phyloP scores from a whole-genome alignment of 345 rosid species.

The Gossypium longicalyx region DNA sequence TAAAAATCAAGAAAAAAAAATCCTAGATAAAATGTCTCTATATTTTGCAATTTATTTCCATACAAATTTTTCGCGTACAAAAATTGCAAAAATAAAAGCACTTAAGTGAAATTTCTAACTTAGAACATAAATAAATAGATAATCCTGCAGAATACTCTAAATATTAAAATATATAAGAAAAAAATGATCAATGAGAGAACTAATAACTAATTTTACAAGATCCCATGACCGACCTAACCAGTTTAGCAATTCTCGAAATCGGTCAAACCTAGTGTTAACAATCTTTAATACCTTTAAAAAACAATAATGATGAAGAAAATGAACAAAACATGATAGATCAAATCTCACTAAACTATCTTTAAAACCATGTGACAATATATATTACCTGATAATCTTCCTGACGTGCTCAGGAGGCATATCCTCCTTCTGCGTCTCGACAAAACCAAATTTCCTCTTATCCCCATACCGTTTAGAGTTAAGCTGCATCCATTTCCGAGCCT shows the following conservation, averaged over 20 bases:
- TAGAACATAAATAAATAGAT: too few species aligned
- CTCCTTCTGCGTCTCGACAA: conserved; percentile 98
- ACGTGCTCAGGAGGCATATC: conserved; percentile 99
- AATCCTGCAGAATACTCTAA: neutral
- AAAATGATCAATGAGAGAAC: neutral
- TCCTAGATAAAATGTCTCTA: neutral
- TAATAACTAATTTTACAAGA: neutral
- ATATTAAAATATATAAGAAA: neutral
- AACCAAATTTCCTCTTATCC: conserved; percentile 40
- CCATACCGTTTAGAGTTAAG: conserved; percentile 89
- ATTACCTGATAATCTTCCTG: conserved; percentile 84
- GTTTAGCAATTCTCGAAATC: neutral
- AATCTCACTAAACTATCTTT: neutral
- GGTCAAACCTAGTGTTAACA: neutral
- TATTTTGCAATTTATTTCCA: neutral
- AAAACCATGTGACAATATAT: conserved; percentile 6
- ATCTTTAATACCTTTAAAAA: neutral
- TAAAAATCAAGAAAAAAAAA: too few species aligned
- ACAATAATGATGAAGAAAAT: neutral
- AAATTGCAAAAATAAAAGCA: neutral
- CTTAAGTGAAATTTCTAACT: too few species aligned
- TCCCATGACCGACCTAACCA: neutral
- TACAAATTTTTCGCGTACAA: too few species aligned
- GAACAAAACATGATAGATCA: neutral
- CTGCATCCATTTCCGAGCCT: conserved; percentile 98